Evolutionary conservation across 345 rosid genomes (phyloP).

Genomic region (Syzygium aqueum): DNA sequence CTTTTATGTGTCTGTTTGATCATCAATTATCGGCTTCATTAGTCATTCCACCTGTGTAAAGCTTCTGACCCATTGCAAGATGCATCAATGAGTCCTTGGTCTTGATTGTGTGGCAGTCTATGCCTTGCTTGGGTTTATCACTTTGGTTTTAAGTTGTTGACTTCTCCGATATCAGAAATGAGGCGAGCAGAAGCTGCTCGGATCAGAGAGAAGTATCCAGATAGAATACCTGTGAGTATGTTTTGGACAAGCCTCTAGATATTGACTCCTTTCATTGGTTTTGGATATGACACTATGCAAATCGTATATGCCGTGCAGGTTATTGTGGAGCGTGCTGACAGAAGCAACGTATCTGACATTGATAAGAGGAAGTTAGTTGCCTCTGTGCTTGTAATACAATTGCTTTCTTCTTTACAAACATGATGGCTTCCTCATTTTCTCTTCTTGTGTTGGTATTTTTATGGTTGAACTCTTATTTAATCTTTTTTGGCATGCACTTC

Average conservation of each 20-base stretch:
- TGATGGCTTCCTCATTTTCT: background rate
- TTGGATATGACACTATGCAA: background rate
- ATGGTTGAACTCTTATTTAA: background rate
- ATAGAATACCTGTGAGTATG: slow-evolving; percentile 68
- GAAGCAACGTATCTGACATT: slow-evolving; percentile 84
- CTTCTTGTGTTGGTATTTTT: background rate
- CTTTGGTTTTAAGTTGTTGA: background rate
- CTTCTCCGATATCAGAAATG: slow-evolving; percentile 31
- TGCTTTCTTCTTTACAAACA: background rate
- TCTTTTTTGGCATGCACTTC: background rate
- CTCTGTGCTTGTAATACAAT: background rate
- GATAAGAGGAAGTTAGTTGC: slow-evolving; percentile 85
- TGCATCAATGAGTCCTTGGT: background rate
- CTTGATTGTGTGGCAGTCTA: background rate
- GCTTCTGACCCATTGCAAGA: background rate
- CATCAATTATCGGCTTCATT: background rate
- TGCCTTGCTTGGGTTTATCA: background rate
- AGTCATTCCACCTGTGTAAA: background rate
- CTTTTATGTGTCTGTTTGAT: background rate
- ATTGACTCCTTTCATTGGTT: background rate
- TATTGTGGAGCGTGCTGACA: slow-evolving; percentile 86
- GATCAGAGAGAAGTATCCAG: slow-evolving; percentile 85
- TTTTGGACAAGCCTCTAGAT: background rate
- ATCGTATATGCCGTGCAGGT: slow-evolving; percentile 34
- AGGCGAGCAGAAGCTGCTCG: slow-evolving; percentile 81